Conservation (phyloP, 176 grass and related monocot genomes). For the Oropetium thomaeum region DNA sequence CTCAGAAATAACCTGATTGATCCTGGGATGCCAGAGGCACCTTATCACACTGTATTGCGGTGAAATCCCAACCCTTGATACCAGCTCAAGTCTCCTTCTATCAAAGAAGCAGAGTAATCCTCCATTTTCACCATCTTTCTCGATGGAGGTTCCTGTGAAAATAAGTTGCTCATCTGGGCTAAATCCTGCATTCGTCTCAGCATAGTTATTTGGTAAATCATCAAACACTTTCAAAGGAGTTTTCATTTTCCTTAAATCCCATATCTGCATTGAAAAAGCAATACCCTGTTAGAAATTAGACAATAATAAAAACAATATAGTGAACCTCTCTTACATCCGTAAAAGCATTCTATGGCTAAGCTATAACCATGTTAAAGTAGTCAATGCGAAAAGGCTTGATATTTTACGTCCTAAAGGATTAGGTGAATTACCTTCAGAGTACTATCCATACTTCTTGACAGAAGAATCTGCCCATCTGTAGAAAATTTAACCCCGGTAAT, state of each 20-base stretch:
- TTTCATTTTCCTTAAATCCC: constrained; percentile 85
- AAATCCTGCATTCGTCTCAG: constrained; percentile 85
- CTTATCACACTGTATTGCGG: constrained; percentile 76
- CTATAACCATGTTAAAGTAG: constrained; percentile 1
- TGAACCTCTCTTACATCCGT: not conserved
- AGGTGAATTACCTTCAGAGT: constrained; percentile 72
- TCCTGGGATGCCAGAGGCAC: constrained; percentile 84
- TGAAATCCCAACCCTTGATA: constrained; percentile 90
- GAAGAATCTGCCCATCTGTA: constrained; percentile 84
- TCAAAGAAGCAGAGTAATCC: constrained; percentile 96
- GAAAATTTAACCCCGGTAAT: constrained; percentile 96
- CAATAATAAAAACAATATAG: constrained; percentile 12
- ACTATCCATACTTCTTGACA: constrained; percentile 94
- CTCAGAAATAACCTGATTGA: constrained; percentile 69
- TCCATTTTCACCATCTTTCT: constrained; percentile 76
- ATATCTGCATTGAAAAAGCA: constrained; percentile 55
- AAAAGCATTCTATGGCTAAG: not conserved
- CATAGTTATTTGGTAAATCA: constrained; percentile 87
- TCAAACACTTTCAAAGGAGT: constrained; percentile 79
- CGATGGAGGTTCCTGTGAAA: constrained; percentile 91
- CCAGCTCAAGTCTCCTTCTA: constrained; percentile 91
- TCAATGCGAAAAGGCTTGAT: not conserved
- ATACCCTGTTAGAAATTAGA: constrained; percentile 22
- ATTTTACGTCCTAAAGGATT: constrained; percentile 6
- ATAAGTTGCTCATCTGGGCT: constrained; percentile 95